Conservation (phyloP, 2,329 filamentous ascomycete genomes). For the Orbilia oligospora region DNA sequence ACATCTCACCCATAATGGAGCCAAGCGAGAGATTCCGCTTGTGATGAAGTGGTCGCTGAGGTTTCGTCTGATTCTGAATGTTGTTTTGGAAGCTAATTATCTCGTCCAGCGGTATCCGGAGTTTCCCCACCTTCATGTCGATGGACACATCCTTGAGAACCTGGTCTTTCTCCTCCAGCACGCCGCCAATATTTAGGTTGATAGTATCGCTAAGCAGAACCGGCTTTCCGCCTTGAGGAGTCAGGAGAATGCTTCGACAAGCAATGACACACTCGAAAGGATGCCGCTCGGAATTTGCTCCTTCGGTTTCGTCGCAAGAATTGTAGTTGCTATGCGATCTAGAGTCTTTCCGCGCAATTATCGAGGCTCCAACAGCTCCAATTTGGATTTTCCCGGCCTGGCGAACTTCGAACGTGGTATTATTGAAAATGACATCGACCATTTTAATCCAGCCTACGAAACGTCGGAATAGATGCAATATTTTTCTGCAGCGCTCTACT, state of each 20-base stretch:
- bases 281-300: conserved; percentile 68
- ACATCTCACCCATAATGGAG: conserved; percentile 81
- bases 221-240: conserved; percentile 82
- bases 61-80: conserved; percentile 67
- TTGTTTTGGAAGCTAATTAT: conserved; percentile 71
- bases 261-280: conserved; percentile 96
- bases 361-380: conserved; percentile 84
- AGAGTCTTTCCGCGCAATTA: conserved; percentile 92
- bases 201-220: conserved; percentile 90
- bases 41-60: conserved; percentile 33
- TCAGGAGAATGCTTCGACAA: conserved; percentile 88
- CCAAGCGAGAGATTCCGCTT: conserved; percentile 72
- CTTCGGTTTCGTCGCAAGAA: conserved; percentile 73
- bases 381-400: conserved; percentile 88
- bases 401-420: conserved; percentile 81
- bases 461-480: conserved; percentile 81
- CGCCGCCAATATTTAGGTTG: conserved; percentile 90
- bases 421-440: conserved; percentile 88
- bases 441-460: conserved; percentile 90
- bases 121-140: conserved; percentile 87
- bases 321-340: conserved; percentile 90
- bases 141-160: conserved; percentile 91
- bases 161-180: conserved; percentile 86
- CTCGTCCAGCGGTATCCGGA: conserved; percentile 93
- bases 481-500: conserved; percentile 47